Evolutionary conservation across 495 filamentous ascomycete genomes (phyloP), one percentile per base, ranked within the genome.

Genomic region (Aspergillus homomorphus): DNA sequence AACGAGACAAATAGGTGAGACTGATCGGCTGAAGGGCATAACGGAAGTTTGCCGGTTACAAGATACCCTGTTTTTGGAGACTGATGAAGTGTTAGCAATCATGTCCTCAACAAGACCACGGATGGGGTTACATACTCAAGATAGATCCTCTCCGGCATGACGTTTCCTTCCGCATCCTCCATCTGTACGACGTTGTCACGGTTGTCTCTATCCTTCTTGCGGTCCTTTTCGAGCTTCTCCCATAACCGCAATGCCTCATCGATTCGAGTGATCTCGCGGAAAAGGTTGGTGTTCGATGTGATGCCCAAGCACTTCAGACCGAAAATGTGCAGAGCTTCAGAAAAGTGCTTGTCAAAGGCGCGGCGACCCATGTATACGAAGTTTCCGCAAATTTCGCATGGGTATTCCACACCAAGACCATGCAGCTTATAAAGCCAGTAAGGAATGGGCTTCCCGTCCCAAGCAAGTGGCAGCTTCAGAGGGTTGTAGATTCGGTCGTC

Each of bases 361-460:
- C 94, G 84, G 44, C 94, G 83, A 18, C 94, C 94, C 84, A 95
- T 96, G 75, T 98, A 98, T 50, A 97, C 91, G 68, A 89, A 96
- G 73, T 97, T 97, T 50, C 94, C 94, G 69, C 95, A 98, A 44
- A 98, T 89, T 66, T 98, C 93, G 75, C 94, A 98, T 3, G 87
- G 81, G 62, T 96, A 96, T 65, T 98, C 94, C 38, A 96, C 91
- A 9, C 94, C 94, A 9, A 98, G 80, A 14, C 94, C 94, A 67
- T 98, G 94, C 16, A 98, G 79, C 66, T 96, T 93, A 80, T 97
- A 98, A 2, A 98, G 84, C 94, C 94, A 98, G 78, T 92, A 98
- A 15, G 94, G 94, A 65, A 98, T 98, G 16, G 94, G 94, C 68
- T 98, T 98, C 38, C 95, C 93, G 64, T 98, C 94, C 94, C 94